Evolutionary conservation across 225 moss, liverwort and hornwort species (phyloP).

Genomic region (Pleurozium schreberi): DNA sequence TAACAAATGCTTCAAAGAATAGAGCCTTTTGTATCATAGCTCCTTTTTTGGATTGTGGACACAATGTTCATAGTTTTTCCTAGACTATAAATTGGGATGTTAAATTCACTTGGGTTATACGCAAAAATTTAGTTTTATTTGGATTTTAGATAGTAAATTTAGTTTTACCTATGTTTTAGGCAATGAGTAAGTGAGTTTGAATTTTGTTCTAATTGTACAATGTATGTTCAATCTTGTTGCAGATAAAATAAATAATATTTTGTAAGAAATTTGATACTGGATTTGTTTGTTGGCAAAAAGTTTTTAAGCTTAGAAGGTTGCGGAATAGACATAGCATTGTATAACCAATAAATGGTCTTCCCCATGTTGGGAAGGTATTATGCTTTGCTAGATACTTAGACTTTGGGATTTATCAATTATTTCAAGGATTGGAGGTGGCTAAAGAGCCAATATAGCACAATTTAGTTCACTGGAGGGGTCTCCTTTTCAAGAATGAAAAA

Average conservation of each 20-base stretch:
- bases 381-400: rapidly evolving
- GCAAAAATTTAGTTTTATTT: background rate
- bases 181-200: rapidly evolving
- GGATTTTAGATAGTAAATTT: background rate
- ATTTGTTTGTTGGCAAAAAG: no score
- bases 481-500: background rate
- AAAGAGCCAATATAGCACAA: background rate
- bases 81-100: background rate
- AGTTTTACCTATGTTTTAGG: background rate
- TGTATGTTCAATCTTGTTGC: no score
- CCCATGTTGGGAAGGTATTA: rapidly evolving
- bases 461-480: rapidly evolving
- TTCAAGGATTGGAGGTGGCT: background rate
- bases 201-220: background rate
- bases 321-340: background rate
- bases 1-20: background rate
- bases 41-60: rapidly evolving
- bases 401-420: background rate
- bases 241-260: no score
- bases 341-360: background rate
- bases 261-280: no score
- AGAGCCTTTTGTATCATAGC: rapidly evolving
- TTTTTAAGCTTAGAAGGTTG: no score
- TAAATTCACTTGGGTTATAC: background rate
- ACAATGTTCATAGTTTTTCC: background rate